Base-by-base conservation (phyloP, 176 grass and related monocot genomes). In the Oryza glumipatula region DNA sequence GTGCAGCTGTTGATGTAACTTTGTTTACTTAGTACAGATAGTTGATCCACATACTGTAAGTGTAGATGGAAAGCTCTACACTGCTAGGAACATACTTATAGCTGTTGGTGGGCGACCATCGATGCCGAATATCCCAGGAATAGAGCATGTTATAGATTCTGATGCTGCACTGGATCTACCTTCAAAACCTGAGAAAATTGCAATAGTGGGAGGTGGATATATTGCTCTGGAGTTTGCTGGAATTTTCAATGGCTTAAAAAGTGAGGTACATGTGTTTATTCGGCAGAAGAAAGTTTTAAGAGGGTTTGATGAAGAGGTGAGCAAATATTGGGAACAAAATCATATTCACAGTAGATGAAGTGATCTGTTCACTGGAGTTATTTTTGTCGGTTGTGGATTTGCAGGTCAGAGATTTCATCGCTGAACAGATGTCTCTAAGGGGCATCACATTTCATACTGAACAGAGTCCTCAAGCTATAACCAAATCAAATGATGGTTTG, bases 271-370 rank as follows among this genome's bases (percentile, higher is more conserved):
- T 90, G 87, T 95, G 75, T 95, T 95, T 84, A 92, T 95, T 70
- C 85, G 93, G 69, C 93, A 95, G 78, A 92, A 88, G 39, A 86
- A 95, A 80, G 87, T 95, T 26, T 86, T 95, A 35, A 86, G 93
- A 82, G 93, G 90, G 24, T 95, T 95, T 88, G 93, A 95, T 92
- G 93, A 95, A 76, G 93, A 95, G 88, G 93, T 92, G 70, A 78
- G 89, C 3, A 79, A 80, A 45, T 65, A 33, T 74, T 45, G 35
- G 56, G 28, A 68, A 52, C 14, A 0, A 15, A 69, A 3, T 30
- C 52, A 23, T 3, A 65, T 52, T 71, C 15, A 43, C 49, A 82
- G n/a, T 15, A 44, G 45, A 81, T 72, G 22, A 83, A 76, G 15
- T 87, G 73, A 9, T 11, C 77, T 77, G 58, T 69, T 44, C 21